Base-by-base conservation (phyloP, 1,284 basidiomycete genomes). In the Neonothopanus nambi region DNA sequence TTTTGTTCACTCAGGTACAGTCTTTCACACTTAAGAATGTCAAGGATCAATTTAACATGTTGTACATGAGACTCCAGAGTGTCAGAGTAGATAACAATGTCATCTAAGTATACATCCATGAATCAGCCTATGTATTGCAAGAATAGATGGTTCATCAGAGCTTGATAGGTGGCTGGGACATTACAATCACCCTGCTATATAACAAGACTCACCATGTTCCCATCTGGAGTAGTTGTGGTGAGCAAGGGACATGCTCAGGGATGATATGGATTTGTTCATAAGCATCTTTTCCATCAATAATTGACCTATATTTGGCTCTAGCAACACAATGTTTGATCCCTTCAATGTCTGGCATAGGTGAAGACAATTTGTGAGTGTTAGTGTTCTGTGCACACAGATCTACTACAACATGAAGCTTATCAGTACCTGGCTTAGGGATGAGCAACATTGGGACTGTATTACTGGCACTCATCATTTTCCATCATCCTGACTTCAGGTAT, bases 121-220 rank as follows among this genome's bases (percentile, higher is more conserved):
- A 38, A 48, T 5, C 33, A 21, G 50, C 84, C 82, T 18, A 81
- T 69, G 51, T 83, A 2, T 41, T 33, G 23, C 54, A 41, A 43
- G 35, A 57, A 52, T 2, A 54, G 24, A 33, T 54, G 33, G 26
- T 57, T 54, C 45, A 58, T 56, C 13, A 55, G n/a, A 1, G 48
- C 18, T 20, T 58, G 57, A 44, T 54, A 57, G 1, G 55, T 50
- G n/a, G n/a, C n/a, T n/a, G n/a, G n/a, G n/a, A n/a, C n/a, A n/a
- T n/a, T n/a, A n/a, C n/a, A n/a, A n/a, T 60, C 59, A 1, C 59
- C 60, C 39, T 57, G 56, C 23, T 61, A 57, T 9, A 61, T 50
- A 4, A 63, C 59, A 12, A 51, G 44, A 23, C 58, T 58, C 5
- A 56, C 54, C 56, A 63, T 58, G 3, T 54, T 63, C 12, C 71